Evolutionary conservation across 75 land plant species (phyloP), one percentile per base, ranked within the genome.

Genomic region (Cunninghamia lanceolata): DNA sequence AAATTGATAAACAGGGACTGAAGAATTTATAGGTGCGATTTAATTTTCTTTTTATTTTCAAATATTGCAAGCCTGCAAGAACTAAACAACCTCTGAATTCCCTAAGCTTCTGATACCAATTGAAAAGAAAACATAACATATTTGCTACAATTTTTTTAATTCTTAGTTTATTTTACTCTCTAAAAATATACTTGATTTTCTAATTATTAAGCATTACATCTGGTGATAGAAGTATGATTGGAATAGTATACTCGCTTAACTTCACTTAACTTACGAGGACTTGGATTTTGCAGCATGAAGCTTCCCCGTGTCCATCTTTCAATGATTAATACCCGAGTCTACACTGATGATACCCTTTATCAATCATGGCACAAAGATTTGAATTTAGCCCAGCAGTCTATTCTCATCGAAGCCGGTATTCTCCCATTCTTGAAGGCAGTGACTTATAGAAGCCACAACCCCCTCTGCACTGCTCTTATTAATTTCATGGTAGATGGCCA

Each of bases 231-330:
- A 25, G 68, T 25, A 1, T 25, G 28, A 21, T 63, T 63, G n/a
- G 68, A 25, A 25, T 21, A 21, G 28, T 25, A 5, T 63, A 7
- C 68, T 25, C 28, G 68, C 68, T 25, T 25, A 50, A 63, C 28
- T 63, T 25, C 28, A n/a, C 68, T 25, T 25, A 50, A 63, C 28
- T 63, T 25, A 5, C 6, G 68, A 63, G 68, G 5, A 25, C 25
- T 63, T 63, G 68, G 68, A 63, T 63, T 63, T 63, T 63, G 68
- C n/a, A 71, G 75, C 32, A 71, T 71, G 75, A 34, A 71, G 36
- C 75, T 25, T 71, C 75, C 75, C 75, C 2, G 6, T 9, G 75
- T 71, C 11, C 34, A 34, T 32, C 36, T 32, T 32, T 32, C 75
- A 30, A 13, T 8, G 0, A 32, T 71, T 34, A 71, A 71, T 10